These are phyloP conservation scores for Tribonema minus DNA, from an alignment of 108 stramenopile species.

Conservation along the genomic window DNA sequence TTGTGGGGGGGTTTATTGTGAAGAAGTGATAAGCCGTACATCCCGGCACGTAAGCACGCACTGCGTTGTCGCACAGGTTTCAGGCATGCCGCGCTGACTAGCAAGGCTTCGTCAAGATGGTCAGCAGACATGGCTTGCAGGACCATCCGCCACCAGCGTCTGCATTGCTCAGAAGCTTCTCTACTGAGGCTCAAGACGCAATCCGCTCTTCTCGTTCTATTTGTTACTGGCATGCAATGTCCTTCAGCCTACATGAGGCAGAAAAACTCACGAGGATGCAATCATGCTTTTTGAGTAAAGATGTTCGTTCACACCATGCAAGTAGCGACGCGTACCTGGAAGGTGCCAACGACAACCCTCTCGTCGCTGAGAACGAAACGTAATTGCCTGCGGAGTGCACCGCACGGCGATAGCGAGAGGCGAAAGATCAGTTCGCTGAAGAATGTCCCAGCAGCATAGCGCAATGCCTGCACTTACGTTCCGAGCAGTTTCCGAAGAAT, in stretches of 20 bases:
- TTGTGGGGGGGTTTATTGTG: no score
- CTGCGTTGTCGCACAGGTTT: no score
- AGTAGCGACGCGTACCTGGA: slow-evolving; percentile 13
- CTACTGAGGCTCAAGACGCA: not conserved
- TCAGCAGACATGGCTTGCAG: no score
- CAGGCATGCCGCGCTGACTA: no score
- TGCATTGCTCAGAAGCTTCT: not conserved
- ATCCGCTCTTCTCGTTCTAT: not conserved
- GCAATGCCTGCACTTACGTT: not conserved
- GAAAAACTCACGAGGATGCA: no score
- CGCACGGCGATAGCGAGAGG: not conserved
- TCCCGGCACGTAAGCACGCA: no score
- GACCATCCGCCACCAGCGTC: not conserved
- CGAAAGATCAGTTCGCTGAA: not conserved
- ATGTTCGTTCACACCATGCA: not conserved
- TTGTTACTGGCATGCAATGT: no score
- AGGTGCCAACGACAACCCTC: slow-evolving; percentile 24
- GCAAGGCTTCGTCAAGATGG: no score
- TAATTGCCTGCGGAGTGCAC: not conserved
- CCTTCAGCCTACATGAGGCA: no score
- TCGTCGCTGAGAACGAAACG: slow-evolving; percentile 15
- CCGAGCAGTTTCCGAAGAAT: not conserved
- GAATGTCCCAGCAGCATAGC: not conserved
- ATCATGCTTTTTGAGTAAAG: not conserved
- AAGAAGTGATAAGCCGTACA: no score